A percentile compares a stretch with the other conserved stretches of the same genome.
These are phyloP conservation scores for Radiomyces spectabilis DNA, from an alignment of 192 early-diverging fungal species.

Conservation along the genomic window DNA sequence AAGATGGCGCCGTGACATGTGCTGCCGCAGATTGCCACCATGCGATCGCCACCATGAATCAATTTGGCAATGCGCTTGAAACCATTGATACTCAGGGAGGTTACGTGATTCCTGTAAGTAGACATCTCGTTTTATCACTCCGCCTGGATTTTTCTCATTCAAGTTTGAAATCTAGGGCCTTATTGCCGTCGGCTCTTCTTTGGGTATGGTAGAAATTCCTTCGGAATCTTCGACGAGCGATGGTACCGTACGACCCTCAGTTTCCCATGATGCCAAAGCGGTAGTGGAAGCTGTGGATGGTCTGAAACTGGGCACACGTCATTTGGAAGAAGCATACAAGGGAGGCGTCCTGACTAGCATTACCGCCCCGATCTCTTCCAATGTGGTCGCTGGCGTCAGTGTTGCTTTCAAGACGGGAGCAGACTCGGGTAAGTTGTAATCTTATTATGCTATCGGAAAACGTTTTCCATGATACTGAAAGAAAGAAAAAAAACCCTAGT, in stretches of 20 bases:
- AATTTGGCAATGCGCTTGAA: slow-evolving; percentile 1
- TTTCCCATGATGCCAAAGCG: slow-evolving; percentile 11
- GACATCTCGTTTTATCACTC: background rate
- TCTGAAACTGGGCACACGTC: slow-evolving; percentile 47
- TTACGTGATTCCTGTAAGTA: slow-evolving; percentile 48
- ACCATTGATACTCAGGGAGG: slow-evolving; percentile 49
- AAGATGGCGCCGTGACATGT: slow-evolving; percentile 51
- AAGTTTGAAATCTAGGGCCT: slow-evolving; percentile 34
- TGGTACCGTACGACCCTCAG: slow-evolving; percentile 30
- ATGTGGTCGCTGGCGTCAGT: slow-evolving; percentile 52
- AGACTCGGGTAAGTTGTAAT: slow-evolving; percentile 36
- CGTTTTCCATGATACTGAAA: background rate
- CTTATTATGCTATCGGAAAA: too few species aligned
- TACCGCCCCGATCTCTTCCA: slow-evolving; percentile 41
- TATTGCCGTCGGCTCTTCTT: slow-evolving; percentile 45
- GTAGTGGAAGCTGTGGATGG: slow-evolving; percentile 54
- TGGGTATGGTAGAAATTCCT: slow-evolving; percentile 64
- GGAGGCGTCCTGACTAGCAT: slow-evolving; percentile 56
- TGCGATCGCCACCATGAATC: background rate
- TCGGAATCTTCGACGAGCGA: slow-evolving; percentile 52
- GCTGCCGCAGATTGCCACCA: slow-evolving; percentile 18
- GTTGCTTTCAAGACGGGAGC: slow-evolving; percentile 63
- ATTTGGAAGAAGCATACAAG: slow-evolving; percentile 48
- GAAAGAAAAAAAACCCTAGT: slow-evolving; percentile 2
- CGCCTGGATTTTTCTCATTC: background rate